Percentiles rank a stretch among this genome's conserved stretches.
phyloP scores from a whole-genome alignment of 257 asterid genomes.

The Primulina huaijiensis region DNA sequence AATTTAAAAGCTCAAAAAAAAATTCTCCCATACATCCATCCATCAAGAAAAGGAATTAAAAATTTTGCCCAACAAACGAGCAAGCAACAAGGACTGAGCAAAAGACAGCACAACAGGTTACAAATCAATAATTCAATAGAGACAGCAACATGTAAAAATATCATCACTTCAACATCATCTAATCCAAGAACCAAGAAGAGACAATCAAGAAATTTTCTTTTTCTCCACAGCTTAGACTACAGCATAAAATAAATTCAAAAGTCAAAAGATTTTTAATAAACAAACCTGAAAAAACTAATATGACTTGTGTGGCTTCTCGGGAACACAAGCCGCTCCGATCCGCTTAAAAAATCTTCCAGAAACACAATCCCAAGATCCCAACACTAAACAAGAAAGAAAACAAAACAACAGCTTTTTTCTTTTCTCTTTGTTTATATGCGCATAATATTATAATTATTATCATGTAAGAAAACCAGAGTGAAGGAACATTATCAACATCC shows the following conservation, averaged over 20 bases:
- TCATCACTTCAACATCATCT: conserved; percentile 21
- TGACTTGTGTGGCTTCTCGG: conserved; percentile 30
- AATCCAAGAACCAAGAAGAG: not conserved
- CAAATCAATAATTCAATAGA: conserved; percentile 13
- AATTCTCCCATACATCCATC: not conserved
- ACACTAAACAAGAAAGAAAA: conserved; percentile 1
- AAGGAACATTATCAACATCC: conserved; percentile 45
- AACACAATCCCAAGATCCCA: conserved; percentile 33
- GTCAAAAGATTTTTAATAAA: not conserved
- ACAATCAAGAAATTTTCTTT: not conserved
- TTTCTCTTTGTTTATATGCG: conserved; percentile 25
- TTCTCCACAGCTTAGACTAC: not conserved
- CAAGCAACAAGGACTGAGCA: not conserved
- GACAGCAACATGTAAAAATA: conserved; percentile 26
- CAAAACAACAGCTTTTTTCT: not conserved
- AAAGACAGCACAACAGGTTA: not conserved
- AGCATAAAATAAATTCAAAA: conserved; percentile 22
- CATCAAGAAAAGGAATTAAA: not conserved
- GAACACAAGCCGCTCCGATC: conserved; percentile 36
- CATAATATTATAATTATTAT: conserved; percentile 22
- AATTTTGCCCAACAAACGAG: not conserved
- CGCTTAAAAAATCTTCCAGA: conserved; percentile 25
- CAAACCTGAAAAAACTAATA: conserved; percentile 26
- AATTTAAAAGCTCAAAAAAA: not conserved
- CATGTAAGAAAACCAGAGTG: conserved; percentile 33